A percentile compares a stretch with the other conserved stretches of the same genome.
These are phyloP conservation scores for Amanita muscaria DNA, from an alignment of 768 basidiomycete species.

Conservation along the genomic window DNA sequence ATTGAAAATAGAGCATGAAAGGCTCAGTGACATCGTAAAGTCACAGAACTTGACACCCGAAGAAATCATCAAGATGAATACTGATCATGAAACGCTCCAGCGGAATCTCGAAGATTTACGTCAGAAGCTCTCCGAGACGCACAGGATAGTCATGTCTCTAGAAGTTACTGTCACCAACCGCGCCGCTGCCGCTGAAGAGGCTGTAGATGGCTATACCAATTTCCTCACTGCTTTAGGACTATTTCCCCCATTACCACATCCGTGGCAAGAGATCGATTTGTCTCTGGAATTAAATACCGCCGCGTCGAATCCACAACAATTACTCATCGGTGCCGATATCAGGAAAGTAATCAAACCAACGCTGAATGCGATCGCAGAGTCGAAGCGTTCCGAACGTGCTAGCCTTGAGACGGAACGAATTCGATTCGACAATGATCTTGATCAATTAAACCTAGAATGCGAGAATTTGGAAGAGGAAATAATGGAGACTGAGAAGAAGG, in stretches of 20 bases:
- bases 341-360: slow-evolving; percentile 70
- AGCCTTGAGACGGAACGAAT: slow-evolving; percentile 71
- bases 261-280: no score
- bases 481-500: slow-evolving; percentile 65
- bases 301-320: slow-evolving; percentile 55
- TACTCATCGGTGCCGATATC: slow-evolving; percentile 64
- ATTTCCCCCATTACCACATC: slow-evolving; percentile 63
- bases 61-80: slow-evolving; percentile 87
- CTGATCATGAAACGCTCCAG: slow-evolving; percentile 73
- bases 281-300: slow-evolving; percentile 82
- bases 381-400: slow-evolving; percentile 60
- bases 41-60: slow-evolving; percentile 86
- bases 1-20: slow-evolving; percentile 55
- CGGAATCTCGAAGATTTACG: slow-evolving; percentile 64
- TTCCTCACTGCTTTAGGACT: no score
- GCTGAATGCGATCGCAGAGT: slow-evolving; percentile 61
- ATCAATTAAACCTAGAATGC: slow-evolving; percentile 65
- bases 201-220: slow-evolving; percentile 76
- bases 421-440: slow-evolving; percentile 75
- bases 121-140: slow-evolving; percentile 62
- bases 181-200: slow-evolving; percentile 73
- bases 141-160: slow-evolving; percentile 62
- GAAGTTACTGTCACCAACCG: slow-evolving; percentile 81
- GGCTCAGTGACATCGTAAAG: slow-evolving; percentile 59
- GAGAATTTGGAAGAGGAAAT: slow-evolving; percentile 82